phyloP scores from a whole-genome alignment of 805 yeast species.

The Clavispora fructus region DNA sequence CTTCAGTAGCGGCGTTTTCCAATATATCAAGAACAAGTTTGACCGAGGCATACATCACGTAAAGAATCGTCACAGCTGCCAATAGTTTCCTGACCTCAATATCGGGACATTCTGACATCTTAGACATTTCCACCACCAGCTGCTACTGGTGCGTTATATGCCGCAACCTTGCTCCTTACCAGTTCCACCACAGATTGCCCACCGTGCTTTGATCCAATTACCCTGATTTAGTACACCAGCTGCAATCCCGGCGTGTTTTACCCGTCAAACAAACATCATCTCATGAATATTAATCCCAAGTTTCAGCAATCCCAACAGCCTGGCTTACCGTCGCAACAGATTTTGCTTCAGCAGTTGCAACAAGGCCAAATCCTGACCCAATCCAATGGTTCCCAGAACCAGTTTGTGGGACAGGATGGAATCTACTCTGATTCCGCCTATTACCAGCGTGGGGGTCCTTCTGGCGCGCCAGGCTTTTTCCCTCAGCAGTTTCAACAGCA shows the following conservation, averaged over 20 bases:
- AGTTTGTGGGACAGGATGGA: conserved; percentile 20
- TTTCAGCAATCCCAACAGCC: conserved; percentile 21
- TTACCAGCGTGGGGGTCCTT: conserved; percentile 19
- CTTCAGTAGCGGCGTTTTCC: not conserved
- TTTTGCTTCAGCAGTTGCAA: conserved; percentile 38
- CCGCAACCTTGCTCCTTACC: not conserved
- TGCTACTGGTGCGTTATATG: not conserved
- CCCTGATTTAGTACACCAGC: not conserved
- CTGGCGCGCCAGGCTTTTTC: conserved; percentile 16
- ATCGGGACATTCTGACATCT: not conserved
- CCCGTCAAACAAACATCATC: not conserved
- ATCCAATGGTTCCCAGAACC: conserved; percentile 16
- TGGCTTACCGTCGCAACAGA: conserved; percentile 38
- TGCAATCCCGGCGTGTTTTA: not conserved
- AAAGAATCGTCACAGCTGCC: not conserved
- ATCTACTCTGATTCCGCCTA: conserved; percentile 19
- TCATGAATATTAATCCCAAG: conserved; percentile 19
- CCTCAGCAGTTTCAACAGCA: conserved; percentile 14
- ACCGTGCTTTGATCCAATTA: not conserved
- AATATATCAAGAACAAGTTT: not conserved
- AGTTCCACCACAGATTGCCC: not conserved
- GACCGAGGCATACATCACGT: not conserved
- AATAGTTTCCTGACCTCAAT: not conserved
- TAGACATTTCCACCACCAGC: not conserved
- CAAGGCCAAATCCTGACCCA: conserved; percentile 24